These are phyloP conservation scores for Aureobasidium sp. DNA, from an alignment of 2,329 filamentous ascomycete genomes.

Conservation along the genomic window DNA sequence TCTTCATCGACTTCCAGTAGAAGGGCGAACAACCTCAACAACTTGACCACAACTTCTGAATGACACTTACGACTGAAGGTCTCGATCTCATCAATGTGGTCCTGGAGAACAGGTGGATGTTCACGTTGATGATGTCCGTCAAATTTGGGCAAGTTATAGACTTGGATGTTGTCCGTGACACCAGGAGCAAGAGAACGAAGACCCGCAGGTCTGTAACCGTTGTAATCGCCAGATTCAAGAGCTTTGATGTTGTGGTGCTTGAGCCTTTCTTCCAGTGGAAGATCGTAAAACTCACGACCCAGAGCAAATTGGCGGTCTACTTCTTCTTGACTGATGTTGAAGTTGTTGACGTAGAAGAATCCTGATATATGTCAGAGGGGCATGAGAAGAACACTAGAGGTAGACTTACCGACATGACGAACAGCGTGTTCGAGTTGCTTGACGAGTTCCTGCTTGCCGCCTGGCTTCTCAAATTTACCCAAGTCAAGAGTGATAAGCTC, in stretches of 20 bases:
- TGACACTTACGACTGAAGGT: constrained; percentile 43
- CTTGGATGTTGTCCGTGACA: constrained; percentile 44
- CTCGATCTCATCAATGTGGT: constrained; percentile 48
- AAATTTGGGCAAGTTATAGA: constrained; percentile 53
- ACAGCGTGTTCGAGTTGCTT: constrained; percentile 48
- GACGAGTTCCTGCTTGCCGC: constrained; percentile 46
- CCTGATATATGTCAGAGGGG: constrained; percentile 22
- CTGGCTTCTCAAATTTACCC: constrained; percentile 43
- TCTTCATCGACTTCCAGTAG: constrained; percentile 53
- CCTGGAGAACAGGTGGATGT: constrained; percentile 40
- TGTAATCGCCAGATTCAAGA: constrained; percentile 24
- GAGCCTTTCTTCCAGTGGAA: constrained; percentile 50
- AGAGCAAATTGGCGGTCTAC: constrained; percentile 54
- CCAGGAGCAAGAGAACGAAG: constrained; percentile 4
- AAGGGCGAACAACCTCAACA: constrained; percentile 53
- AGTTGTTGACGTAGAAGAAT: constrained; percentile 57
- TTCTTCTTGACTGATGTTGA: constrained; percentile 51
- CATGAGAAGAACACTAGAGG: not conserved
- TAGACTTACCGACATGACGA: constrained; percentile 5
- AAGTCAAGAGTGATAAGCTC: constrained; percentile 51
- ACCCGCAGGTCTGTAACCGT: constrained; percentile 17
- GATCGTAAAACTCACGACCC: constrained; percentile 48
- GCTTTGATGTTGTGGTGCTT: constrained; percentile 36
- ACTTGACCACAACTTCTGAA: constrained; percentile 46
- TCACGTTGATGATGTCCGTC: constrained; percentile 19